These are phyloP conservation scores for Peniophora sp. DNA, from an alignment of 1,284 basidiomycete species.

Conservation along the genomic window DNA sequence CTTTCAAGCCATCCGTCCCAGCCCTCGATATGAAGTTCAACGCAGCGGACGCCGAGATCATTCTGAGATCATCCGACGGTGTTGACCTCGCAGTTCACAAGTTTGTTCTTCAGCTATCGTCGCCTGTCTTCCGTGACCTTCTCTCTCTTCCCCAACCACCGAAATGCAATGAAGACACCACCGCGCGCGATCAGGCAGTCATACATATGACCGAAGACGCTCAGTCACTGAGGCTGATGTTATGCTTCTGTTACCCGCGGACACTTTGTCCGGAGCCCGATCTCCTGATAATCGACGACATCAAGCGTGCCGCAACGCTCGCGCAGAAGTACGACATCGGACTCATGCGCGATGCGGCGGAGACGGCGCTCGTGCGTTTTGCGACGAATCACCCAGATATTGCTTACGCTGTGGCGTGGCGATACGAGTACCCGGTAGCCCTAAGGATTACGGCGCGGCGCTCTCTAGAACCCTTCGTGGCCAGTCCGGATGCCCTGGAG, in stretches of 20 bases:
- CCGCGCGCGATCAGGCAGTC: background rate
- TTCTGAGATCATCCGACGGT: slow-evolving; percentile 26
- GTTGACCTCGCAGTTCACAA: slow-evolving; percentile 26
- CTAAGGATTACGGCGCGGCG: too few species aligned
- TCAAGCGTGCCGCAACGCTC: background rate
- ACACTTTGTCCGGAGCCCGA: background rate
- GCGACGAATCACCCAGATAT: background rate
- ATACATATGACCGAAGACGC: background rate
- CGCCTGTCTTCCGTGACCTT: slow-evolving; percentile 28
- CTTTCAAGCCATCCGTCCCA: too few species aligned
- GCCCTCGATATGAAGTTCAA: slow-evolving; percentile 2
- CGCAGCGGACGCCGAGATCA: slow-evolving; percentile 21
- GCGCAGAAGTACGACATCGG: background rate
- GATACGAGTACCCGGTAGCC: too few species aligned
- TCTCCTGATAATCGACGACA: background rate
- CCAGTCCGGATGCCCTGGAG: too few species aligned
- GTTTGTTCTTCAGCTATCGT: slow-evolving; percentile 23
- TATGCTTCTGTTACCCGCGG: background rate
- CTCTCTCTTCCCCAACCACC: slow-evolving; percentile 10
- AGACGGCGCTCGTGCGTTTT: background rate
- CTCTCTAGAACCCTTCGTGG: too few species aligned
- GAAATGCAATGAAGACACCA: too few species aligned
- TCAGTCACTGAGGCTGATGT: background rate
- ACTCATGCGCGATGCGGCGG: background rate
- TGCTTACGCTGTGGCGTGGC: background rate